These are phyloP conservation scores for Colletotrichum shisoi DNA, from an alignment of 2,329 filamentous ascomycete species.

Conservation along the genomic window DNA sequence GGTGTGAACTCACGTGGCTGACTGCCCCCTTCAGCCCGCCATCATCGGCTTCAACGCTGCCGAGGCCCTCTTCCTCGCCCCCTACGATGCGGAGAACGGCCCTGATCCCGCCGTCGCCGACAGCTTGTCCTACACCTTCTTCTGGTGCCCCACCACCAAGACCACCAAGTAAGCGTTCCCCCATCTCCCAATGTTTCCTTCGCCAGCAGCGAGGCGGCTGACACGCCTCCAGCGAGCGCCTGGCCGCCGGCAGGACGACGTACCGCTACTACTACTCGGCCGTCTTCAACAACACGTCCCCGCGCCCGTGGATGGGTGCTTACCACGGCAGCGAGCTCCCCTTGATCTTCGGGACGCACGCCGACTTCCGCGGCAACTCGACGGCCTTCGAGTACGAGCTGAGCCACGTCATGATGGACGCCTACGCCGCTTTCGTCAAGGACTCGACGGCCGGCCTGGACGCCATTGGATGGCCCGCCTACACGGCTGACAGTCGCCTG, in stretches of 20 bases:
- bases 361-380: constrained; percentile 39
- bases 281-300: constrained; percentile 46
- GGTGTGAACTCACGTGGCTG: neutral
- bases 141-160: constrained; percentile 35
- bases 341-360: constrained; percentile 47
- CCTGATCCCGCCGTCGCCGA: constrained; percentile 24
- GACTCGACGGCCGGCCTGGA: constrained; percentile 30
- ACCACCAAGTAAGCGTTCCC: constrained; percentile 26
- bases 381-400: constrained; percentile 35
- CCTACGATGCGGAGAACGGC: constrained; percentile 28
- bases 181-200: fast-evolving
- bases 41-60: constrained; percentile 36
- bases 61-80: constrained; percentile 34
- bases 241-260: constrained; percentile 35
- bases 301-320: constrained; percentile 43
- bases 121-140: constrained; percentile 29
- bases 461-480: constrained; percentile 29
- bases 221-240: constrained; percentile 16
- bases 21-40: constrained; percentile 14
- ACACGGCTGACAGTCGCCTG: constrained; percentile 23
- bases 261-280: constrained; percentile 45
- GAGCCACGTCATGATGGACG: constrained; percentile 37
- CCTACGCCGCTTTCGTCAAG: constrained; percentile 29
- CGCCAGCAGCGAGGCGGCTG: neutral
- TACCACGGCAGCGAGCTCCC: constrained; percentile 48